These are phyloP conservation scores for Ogataea sp. DNA, from an alignment of 805 yeast genomes.

Conservation along the genomic window DNA sequence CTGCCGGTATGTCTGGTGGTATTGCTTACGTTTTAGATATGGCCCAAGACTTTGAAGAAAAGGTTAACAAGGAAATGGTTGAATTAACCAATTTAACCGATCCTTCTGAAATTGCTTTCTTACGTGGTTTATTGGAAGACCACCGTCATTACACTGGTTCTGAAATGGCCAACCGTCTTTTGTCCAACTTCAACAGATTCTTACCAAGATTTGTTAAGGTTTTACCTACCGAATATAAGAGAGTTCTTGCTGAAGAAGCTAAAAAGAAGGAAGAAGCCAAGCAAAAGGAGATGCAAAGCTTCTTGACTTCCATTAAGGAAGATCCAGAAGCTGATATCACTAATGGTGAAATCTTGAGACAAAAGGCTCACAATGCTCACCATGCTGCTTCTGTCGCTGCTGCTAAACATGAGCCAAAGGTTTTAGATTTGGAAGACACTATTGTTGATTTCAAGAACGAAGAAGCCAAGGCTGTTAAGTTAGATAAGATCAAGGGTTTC, in stretches of 20 bases:
- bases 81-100: conserved; percentile 72
- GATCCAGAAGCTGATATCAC: conserved; percentile 83
- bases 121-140: conserved; percentile 88
- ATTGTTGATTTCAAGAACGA: conserved; percentile 61
- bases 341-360: conserved; percentile 74
- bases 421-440: conserved; percentile 85
- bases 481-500: conserved; percentile 85
- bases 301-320: conserved; percentile 64
- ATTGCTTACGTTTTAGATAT: conserved; percentile 93
- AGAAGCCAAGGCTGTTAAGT: conserved; percentile 51
- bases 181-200: conserved; percentile 81
- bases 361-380: conserved; percentile 30
- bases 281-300: conserved; percentile 55
- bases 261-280: conserved; percentile 54
- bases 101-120: conserved; percentile 88
- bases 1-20: conserved; percentile 99
- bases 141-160: conserved; percentile 94
- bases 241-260: conserved; percentile 75
- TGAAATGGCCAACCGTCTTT: conserved; percentile 75
- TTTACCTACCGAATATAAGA: conserved; percentile 85
- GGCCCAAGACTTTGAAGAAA: conserved; percentile 82
- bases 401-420: conserved; percentile 61
- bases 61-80: conserved; percentile 75
- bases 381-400: conserved; percentile 17
- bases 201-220: conserved; percentile 89